These are phyloP conservation scores for Hymenoscyphus linearis DNA, from an alignment of 2,329 filamentous ascomycete genomes.

Conservation along the genomic window DNA sequence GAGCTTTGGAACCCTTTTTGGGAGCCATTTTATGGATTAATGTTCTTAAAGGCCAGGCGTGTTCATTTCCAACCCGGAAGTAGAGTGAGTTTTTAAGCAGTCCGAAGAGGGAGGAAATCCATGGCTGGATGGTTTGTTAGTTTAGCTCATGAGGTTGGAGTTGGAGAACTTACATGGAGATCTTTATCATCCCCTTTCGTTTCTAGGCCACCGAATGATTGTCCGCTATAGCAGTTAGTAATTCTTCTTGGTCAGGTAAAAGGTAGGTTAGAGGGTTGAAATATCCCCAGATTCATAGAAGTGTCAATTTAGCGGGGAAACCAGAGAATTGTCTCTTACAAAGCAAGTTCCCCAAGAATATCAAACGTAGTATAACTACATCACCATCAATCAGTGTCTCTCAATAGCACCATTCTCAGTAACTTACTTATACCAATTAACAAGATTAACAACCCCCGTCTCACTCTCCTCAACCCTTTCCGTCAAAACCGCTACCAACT, in stretches of 20 bases:
- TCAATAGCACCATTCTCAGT: not conserved
- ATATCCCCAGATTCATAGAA: not conserved
- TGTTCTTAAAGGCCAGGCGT: not conserved
- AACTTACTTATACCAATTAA: slow-evolving; percentile 3
- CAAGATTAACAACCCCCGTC: not conserved
- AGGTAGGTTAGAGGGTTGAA: not conserved
- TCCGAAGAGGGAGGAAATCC: not conserved
- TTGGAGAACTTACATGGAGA: not conserved
- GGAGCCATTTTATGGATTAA: not conserved
- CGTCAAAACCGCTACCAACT: slow-evolving; percentile 22
- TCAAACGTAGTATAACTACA: slow-evolving; percentile 32
- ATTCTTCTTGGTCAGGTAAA: not conserved
- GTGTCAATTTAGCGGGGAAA: not conserved
- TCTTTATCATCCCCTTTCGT: not conserved
- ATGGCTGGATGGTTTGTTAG: not conserved
- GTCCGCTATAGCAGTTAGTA: slow-evolving; percentile 13
- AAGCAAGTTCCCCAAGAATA: slow-evolving; percentile 33
- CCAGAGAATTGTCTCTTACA: slow-evolving; percentile 4
- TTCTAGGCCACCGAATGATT: slow-evolving; percentile 29
- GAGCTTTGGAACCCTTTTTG: not conserved
- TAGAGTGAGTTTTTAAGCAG: not conserved
- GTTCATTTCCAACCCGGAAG: not conserved
- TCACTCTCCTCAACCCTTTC: slow-evolving; percentile 12
- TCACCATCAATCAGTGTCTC: not conserved
- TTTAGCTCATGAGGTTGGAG: not conserved